Percentiles rank a stretch among this genome's conserved stretches.
These are phyloP conservation scores for Phalaenopsis equestris DNA, from an alignment of 106 monocot species.

Conservation along the genomic window DNA sequence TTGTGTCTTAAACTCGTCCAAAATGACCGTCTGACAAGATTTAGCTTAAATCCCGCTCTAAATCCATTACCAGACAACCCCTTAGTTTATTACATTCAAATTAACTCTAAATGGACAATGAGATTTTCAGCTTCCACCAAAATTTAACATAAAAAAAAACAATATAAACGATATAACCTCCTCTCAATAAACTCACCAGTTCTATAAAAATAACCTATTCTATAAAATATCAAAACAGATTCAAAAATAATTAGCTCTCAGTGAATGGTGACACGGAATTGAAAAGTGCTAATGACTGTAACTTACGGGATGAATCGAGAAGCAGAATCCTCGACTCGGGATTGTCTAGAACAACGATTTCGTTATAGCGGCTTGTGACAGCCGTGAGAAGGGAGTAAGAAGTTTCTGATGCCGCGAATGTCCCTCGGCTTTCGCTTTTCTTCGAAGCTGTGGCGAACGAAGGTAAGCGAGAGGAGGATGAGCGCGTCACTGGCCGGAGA, in stretches of 20 bases:
- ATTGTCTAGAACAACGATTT: conserved; percentile 54
- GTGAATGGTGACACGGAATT: neutral
- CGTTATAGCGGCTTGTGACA: conserved; percentile 33
- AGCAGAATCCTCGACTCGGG: conserved; percentile 42
- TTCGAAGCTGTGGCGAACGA: neutral
- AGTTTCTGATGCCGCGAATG: neutral
- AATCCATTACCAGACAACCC: no score
- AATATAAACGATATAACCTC: no score
- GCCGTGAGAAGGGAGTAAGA: conserved; percentile 29
- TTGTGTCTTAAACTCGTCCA: no score
- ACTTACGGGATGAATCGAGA: conserved; percentile 54
- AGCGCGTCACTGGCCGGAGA: neutral
- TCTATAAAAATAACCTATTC: no score
- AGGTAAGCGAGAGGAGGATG: neutral
- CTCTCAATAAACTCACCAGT: no score
- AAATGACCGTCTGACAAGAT: no score
- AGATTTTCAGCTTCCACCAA: no score
- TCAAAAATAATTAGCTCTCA: neutral
- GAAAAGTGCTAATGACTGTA: neutral
- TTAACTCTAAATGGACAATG: no score
- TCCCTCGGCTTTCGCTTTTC: neutral
- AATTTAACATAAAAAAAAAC: no score
- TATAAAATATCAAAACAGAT: neutral
- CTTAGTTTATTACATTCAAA: no score
- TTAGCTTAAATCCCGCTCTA: no score